Percentiles rank a stretch among this genome's conserved stretches.
Evolutionary conservation across 148 eudicot genomes (phyloP).

Genomic region (Dianthus caryophyllus): DNA sequence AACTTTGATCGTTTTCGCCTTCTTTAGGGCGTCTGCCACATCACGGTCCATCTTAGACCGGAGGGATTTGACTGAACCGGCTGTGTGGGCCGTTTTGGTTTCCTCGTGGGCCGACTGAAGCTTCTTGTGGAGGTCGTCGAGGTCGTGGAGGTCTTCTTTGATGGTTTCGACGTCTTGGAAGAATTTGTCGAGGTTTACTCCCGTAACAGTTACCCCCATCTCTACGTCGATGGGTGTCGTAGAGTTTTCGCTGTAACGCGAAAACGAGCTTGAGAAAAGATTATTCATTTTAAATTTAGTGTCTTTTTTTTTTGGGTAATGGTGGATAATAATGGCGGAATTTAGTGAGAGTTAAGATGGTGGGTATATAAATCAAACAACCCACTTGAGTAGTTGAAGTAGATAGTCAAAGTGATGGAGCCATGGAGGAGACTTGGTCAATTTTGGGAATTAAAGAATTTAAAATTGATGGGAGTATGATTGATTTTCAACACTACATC

Average conservation of each 20-base stretch:
- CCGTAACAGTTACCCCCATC: slow-evolving; percentile 19
- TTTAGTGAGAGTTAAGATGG: neutral
- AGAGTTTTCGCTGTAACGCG: slow-evolving; percentile 25
- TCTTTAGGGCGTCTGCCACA: slow-evolving; percentile 35
- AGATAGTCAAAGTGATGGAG: slow-evolving; percentile 5
- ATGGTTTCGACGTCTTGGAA: slow-evolving; percentile 44
- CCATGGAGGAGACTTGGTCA: slow-evolving; percentile 1
- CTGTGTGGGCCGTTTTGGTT: slow-evolving; percentile 42
- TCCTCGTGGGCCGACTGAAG: slow-evolving; percentile 38
- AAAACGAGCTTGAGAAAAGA: slow-evolving; percentile 43
- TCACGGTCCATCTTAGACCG: slow-evolving; percentile 50
- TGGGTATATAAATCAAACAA: too few species aligned
- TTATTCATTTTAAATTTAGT: slow-evolving; percentile 38
- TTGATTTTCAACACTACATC: neutral
- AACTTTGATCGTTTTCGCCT: slow-evolving; percentile 43
- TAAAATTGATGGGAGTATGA: neutral
- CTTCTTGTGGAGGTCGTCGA: slow-evolving; percentile 27
- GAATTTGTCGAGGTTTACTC: slow-evolving; percentile 50
- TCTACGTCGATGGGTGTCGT: slow-evolving; percentile 8
- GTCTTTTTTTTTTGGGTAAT: neutral
- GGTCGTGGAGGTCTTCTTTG: slow-evolving; percentile 36
- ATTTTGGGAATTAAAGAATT: neutral
- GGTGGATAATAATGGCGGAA: neutral
- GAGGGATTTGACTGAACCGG: slow-evolving; percentile 37
- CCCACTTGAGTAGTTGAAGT: too few species aligned